These are phyloP conservation scores for Alternaria angustiovoidea DNA, from an alignment of 2,329 filamentous ascomycete genomes.

Conservation along the genomic window DNA sequence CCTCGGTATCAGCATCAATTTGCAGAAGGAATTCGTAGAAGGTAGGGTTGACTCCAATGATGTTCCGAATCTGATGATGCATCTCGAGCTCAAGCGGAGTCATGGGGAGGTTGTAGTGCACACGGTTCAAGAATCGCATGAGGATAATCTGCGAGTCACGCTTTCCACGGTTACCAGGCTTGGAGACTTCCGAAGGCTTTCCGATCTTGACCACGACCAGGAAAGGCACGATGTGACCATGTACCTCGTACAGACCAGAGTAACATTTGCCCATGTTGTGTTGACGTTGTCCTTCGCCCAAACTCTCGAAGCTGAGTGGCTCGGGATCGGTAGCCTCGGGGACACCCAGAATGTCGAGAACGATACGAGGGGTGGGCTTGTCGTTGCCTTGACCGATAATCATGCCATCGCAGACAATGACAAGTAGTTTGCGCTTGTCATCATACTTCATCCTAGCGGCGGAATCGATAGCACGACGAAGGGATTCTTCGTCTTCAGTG, in stretches of 20 bases:
- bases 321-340: conserved; percentile 93
- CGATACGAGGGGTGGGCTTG: conserved; percentile 91
- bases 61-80: conserved; percentile 98
- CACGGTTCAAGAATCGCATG: conserved; percentile 98
- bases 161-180: conserved; percentile 95
- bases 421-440: conserved; percentile 94
- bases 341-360: conserved; percentile 95
- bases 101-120: conserved; percentile 97
- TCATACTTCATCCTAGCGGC: conserved; percentile 95
- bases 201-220: conserved; percentile 96
- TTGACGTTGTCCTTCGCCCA: conserved; percentile 95
- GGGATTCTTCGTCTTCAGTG: conserved; percentile 96
- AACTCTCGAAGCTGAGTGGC: conserved; percentile 92
- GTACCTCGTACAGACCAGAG: conserved; percentile 95
- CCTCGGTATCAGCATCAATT: conserved; percentile 96
- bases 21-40: conserved; percentile 98
- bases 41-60: conserved; percentile 97
- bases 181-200: conserved; percentile 75
- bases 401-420: conserved; percentile 97
- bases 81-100: conserved; percentile 96
- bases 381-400: conserved; percentile 99
- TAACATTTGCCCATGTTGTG: conserved; percentile 99
- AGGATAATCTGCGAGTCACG: conserved; percentile 98
- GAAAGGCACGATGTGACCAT: conserved; percentile 98
- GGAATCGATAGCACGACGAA: conserved; percentile 96